phyloP scores from a whole-genome alignment of 495 filamentous ascomycete genomes.

The Talaromyces proteolyticus region DNA sequence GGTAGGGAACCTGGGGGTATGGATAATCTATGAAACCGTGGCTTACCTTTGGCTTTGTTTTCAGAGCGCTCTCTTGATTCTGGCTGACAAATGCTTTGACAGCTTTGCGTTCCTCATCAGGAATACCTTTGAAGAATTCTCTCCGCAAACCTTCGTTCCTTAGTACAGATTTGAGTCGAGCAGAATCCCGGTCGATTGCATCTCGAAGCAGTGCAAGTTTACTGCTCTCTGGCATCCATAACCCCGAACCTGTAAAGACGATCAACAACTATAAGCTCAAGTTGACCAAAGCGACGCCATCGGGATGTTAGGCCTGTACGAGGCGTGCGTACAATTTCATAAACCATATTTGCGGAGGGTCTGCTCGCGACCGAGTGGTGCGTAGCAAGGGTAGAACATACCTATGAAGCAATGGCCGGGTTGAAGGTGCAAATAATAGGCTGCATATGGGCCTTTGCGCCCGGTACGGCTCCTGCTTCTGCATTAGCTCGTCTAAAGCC shows the following conservation, averaged over 20 bases:
- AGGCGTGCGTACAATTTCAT: not conserved
- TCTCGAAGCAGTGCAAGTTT: constrained; percentile 59
- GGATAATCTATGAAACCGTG: constrained; percentile 3
- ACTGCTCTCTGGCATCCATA: constrained; percentile 68
- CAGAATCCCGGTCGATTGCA: constrained; percentile 65
- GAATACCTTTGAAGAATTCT: constrained; percentile 54
- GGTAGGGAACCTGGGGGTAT: not conserved
- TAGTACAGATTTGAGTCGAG: constrained; percentile 60
- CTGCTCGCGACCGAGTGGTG: not conserved
- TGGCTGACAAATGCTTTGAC: constrained; percentile 60
- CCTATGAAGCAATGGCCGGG: constrained; percentile 56
- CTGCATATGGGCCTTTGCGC: constrained; percentile 78
- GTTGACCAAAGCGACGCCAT: not conserved
- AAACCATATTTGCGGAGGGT: not conserved
- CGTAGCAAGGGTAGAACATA: constrained; percentile 26
- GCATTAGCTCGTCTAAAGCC: not conserved
- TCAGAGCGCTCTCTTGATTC: constrained; percentile 69
- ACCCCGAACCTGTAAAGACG: constrained; percentile 54
- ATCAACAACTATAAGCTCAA: not conserved
- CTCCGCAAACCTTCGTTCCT: constrained; percentile 49
- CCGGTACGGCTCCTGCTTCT: constrained; percentile 65
- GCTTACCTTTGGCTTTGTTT: constrained; percentile 79
- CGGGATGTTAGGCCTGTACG: too few relatives aligned
- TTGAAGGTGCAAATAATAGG: constrained; percentile 69
- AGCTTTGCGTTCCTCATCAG: constrained; percentile 50